Evolutionary conservation across 225 moss, liverwort and hornwort genomes (phyloP).

Genomic region (Pleurozium schreberi): DNA sequence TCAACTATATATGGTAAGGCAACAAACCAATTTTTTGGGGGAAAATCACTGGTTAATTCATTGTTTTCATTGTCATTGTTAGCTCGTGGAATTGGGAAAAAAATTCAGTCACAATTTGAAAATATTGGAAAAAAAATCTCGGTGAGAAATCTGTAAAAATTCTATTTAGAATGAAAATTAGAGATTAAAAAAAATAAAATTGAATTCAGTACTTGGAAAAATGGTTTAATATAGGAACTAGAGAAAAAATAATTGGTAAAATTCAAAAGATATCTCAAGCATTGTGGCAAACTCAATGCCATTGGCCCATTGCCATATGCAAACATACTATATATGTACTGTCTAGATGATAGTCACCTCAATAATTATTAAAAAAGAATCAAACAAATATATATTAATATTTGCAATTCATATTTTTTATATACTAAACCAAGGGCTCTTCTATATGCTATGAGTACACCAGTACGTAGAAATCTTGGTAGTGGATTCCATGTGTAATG

Average conservation of each 20-base stretch:
- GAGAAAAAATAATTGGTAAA: not conserved
- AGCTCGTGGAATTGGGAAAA: not conserved
- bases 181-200: not conserved
- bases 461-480: not conserved
- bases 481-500: accelerated
- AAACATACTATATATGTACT: too few species aligned
- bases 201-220: accelerated
- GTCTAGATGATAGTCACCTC: accelerated
- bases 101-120: accelerated
- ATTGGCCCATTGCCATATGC: accelerated
- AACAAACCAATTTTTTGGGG: not conserved
- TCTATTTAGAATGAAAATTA: too few species aligned
- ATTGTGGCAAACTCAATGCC: accelerated
- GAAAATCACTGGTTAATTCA: accelerated
- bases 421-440: not conserved
- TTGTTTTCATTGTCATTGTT: not conserved
- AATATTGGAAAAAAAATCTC: accelerated
- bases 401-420: not conserved
- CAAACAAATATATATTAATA: accelerated
- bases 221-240: accelerated
- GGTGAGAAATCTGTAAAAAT: accelerated
- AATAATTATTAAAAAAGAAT: not conserved
- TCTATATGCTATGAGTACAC: not conserved
- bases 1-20: not conserved
- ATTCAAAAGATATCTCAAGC: accelerated